Conservation (phyloP, 2,329 filamentous ascomycete species). For the Nothophaeocryptopus gaeumannii region DNA sequence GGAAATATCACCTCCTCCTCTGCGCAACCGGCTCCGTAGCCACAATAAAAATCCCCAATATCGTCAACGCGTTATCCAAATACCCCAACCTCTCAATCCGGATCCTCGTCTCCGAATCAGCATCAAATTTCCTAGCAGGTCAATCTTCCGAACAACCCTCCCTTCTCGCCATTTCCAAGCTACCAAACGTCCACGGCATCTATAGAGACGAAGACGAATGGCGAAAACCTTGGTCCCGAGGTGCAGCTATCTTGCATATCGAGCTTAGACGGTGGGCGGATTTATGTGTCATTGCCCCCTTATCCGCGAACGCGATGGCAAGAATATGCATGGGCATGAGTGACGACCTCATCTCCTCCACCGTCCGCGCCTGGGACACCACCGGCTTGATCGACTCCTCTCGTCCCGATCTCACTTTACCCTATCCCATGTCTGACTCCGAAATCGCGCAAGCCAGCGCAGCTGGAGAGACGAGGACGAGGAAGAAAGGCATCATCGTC, state of each 20-base stretch:
- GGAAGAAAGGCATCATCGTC: conserved; percentile 67
- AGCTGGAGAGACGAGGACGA: conserved; percentile 6
- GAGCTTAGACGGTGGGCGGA: conserved; percentile 81
- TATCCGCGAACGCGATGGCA: conserved; percentile 81
- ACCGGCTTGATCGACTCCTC: conserved; percentile 55
- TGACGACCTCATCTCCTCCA: conserved; percentile 70
- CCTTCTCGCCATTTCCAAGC: conserved; percentile 54
- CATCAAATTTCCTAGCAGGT: conserved; percentile 71
- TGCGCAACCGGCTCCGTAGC: conserved; percentile 74
- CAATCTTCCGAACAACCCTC: conserved; percentile 75
- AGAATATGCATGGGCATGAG: conserved; percentile 77
- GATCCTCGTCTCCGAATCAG: conserved; percentile 74
- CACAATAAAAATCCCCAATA: conserved; percentile 68
- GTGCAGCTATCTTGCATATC: conserved; percentile 83
- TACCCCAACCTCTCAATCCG: conserved; percentile 68
- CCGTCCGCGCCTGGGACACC: conserved; percentile 85
- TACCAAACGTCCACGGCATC: conserved; percentile 74
- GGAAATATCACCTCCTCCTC: conserved; percentile 61
- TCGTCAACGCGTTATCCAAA: conserved; percentile 53
- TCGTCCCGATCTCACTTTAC: conserved; percentile 23
- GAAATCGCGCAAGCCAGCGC: no score
- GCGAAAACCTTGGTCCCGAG: conserved; percentile 72
- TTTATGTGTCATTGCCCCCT: conserved; percentile 72
- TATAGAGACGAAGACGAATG: conserved; percentile 87
- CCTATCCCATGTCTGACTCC: conserved; percentile 3